Evolutionary conservation across 148 eudicot genomes (phyloP).

Genomic region (Cornus suecica): DNA sequence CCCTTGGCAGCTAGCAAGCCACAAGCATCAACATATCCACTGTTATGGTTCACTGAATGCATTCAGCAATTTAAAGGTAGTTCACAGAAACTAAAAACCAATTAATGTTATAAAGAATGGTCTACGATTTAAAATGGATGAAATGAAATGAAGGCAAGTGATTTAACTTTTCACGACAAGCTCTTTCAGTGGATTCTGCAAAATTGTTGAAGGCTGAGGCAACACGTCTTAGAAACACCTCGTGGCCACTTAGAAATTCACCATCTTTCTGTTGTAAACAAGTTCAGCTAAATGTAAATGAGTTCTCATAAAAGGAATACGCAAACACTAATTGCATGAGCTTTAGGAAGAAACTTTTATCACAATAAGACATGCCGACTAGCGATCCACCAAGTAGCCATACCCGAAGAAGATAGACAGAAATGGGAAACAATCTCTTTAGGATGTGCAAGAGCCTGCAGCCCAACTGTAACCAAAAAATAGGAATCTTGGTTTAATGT

Average conservation of each 20-base stretch:
- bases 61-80: background rate
- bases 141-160: constrained; percentile 3
- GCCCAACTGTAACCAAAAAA: constrained; percentile 61
- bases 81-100: background rate
- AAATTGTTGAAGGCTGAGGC: constrained; percentile 82
- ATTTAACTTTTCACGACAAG: constrained; percentile 79
- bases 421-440: constrained; percentile 87
- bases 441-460: constrained; percentile 84
- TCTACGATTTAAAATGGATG: background rate
- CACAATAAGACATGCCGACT: background rate
- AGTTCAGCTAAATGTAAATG: background rate
- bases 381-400: constrained; percentile 9
- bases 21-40: background rate
- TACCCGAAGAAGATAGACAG: constrained; percentile 93
- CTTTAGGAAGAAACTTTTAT: background rate
- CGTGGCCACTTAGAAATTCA: constrained; percentile 85
- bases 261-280: constrained; percentile 76
- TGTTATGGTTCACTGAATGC: background rate
- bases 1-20: background rate
- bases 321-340: background rate
- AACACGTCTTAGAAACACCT: constrained; percentile 68
- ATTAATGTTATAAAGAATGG: background rate
- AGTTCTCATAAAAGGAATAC: background rate
- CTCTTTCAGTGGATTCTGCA: constrained; percentile 87
- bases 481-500: background rate